A percentile compares a stretch with the other conserved stretches of the same genome.
phyloP scores from a whole-genome alignment of 2,329 filamentous ascomycete genomes.

The Phyllosticta capitalensis region DNA sequence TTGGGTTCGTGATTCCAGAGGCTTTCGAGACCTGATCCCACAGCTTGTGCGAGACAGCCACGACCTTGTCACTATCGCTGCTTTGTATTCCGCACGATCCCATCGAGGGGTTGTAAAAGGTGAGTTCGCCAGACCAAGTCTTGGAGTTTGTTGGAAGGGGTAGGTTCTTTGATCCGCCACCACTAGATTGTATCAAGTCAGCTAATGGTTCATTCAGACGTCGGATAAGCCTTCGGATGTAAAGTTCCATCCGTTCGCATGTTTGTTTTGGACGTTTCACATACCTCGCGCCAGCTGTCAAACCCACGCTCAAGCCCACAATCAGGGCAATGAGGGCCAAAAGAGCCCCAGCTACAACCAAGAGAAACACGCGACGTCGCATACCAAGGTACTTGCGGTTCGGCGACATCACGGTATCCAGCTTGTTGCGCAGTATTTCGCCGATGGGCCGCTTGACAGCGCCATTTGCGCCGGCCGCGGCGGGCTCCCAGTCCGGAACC shows the following conservation, averaged over 20 bases:
- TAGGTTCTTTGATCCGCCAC: conserved; percentile 1
- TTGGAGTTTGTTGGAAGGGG: conserved; percentile 3
- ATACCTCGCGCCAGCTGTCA: not conserved
- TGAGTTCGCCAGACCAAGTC: conserved; percentile 48
- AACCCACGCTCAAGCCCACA: conserved; percentile 2
- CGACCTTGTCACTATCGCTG: conserved; percentile 48
- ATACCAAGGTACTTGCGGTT: conserved; percentile 1
- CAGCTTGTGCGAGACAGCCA: conserved; percentile 56
- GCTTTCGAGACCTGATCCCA: conserved; percentile 51
- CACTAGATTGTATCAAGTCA: not conserved
- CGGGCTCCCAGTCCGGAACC: conserved; percentile 8
- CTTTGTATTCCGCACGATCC: conserved; percentile 60
- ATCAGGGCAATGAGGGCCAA: conserved; percentile 3
- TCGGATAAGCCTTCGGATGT: no score
- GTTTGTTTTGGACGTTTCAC: not conserved
- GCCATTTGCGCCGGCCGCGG: not conserved
- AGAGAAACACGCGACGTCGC: conserved; percentile 1
- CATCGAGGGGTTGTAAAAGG: conserved; percentile 57
- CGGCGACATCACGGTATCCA: not conserved
- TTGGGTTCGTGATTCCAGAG: conserved; percentile 37
- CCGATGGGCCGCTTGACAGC: not conserved
- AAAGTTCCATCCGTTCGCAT: no score
- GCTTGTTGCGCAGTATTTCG: conserved; percentile 1
- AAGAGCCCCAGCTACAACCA: not conserved
- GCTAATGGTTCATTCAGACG: not conserved